These are phyloP conservation scores for Mycosarcoma maydis DNA, from an alignment of 1,284 basidiomycete genomes.

Conservation along the genomic window DNA sequence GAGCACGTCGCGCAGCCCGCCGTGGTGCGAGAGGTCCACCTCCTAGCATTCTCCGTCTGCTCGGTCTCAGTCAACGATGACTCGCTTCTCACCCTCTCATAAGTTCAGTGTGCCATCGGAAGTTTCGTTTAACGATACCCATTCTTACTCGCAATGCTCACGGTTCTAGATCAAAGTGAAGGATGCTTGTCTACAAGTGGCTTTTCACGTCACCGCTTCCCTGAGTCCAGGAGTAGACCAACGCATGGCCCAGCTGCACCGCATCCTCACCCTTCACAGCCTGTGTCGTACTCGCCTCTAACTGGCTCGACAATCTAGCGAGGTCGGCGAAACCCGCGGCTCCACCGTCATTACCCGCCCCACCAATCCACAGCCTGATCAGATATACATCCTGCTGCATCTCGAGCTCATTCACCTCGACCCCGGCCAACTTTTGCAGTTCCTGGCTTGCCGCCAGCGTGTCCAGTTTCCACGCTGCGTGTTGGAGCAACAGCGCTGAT, in stretches of 20 bases:
- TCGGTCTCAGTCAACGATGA: slow-evolving; percentile 20
- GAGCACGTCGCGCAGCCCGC: not conserved
- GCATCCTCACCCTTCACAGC: slow-evolving; percentile 4
- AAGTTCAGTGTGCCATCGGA: no score
- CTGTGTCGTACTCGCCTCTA: slow-evolving; percentile 14
- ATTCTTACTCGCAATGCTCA: not conserved
- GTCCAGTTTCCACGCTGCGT: slow-evolving; percentile 31
- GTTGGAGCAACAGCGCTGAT: slow-evolving; percentile 41
- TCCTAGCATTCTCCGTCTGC: slow-evolving; percentile 13
- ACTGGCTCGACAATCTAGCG: slow-evolving; percentile 19
- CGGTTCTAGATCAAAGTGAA: no score
- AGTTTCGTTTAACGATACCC: slow-evolving; percentile 18
- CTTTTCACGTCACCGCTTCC: slow-evolving; percentile 1
- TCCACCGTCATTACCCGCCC: slow-evolving; percentile 4
- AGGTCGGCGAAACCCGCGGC: slow-evolving; percentile 33
- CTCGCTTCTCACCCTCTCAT: not conserved
- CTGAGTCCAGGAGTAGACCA: slow-evolving; percentile 36
- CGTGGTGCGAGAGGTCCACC: not conserved
- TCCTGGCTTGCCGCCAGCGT: slow-evolving; percentile 1
- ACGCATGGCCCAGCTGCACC: slow-evolving; percentile 23
- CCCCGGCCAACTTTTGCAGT: slow-evolving; percentile 24
- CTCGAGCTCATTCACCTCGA: slow-evolving; percentile 4
- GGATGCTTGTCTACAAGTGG: slow-evolving; percentile 4
- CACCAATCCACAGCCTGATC: slow-evolving; percentile 36
- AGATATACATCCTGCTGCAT: slow-evolving; percentile 27